Percentiles rank a stretch among this genome's conserved stretches.
These are phyloP conservation scores for Scleroderma bovista DNA, from an alignment of 768 basidiomycete genomes.

Conservation along the genomic window DNA sequence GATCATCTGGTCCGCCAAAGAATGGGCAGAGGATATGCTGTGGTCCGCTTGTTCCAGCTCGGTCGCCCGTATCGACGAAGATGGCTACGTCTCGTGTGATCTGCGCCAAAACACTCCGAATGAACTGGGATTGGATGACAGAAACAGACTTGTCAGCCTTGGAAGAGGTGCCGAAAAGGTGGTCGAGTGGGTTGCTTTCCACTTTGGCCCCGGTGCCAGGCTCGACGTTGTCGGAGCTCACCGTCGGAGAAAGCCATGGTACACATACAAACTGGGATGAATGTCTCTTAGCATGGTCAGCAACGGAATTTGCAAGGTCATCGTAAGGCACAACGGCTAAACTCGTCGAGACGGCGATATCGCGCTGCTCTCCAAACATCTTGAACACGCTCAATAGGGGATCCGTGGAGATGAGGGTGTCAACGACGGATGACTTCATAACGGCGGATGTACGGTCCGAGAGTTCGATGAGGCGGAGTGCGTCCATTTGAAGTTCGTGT, in stretches of 20 bases:
- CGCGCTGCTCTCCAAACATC: constrained; percentile 71
- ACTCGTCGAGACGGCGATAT: constrained; percentile 58
- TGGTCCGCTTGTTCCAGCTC: constrained; percentile 20
- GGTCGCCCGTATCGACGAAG: constrained; percentile 67
- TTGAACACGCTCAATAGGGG: constrained; percentile 68
- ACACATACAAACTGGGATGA: constrained; percentile 73
- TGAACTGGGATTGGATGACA: constrained; percentile 72
- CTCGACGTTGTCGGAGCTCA: constrained; percentile 29
- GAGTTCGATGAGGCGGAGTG: constrained; percentile 84
- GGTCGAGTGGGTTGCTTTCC: constrained; percentile 67
- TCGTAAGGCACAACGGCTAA: constrained; percentile 74
- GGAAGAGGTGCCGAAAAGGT: constrained; percentile 56
- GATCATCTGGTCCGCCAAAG: constrained; percentile 93
- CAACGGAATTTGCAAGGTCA: constrained; percentile 64
- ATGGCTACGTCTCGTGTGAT: constrained; percentile 75
- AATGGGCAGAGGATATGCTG: constrained; percentile 83
- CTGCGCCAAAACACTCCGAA: constrained; percentile 74
- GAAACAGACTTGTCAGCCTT: constrained; percentile 45
- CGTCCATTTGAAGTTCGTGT: constrained; percentile 44
- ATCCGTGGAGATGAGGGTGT: constrained; percentile 63
- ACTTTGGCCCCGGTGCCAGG: constrained; percentile 9
- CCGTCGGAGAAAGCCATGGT: constrained; percentile 65
- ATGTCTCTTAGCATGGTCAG: constrained; percentile 50
- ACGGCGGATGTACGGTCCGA: constrained; percentile 85
- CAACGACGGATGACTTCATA: constrained; percentile 73